phyloP scores from a whole-genome alignment of 805 yeast genomes.

The Saccharomycopsis sp. region DNA sequence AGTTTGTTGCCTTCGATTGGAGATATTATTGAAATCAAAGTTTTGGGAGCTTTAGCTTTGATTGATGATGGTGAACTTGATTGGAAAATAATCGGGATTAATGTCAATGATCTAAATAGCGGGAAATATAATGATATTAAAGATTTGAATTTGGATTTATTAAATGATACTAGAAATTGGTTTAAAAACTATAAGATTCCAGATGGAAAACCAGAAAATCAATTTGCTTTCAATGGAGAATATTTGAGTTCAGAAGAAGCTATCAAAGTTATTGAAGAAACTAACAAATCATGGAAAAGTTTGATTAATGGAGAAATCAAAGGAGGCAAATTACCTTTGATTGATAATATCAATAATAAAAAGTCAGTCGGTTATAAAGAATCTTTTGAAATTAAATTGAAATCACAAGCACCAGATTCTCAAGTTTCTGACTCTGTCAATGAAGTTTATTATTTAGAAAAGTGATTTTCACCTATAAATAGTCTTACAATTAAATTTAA shows the following conservation, averaged over 20 bases:
- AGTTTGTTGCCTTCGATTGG: conserved; percentile 56
- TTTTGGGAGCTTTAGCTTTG: conserved; percentile 87
- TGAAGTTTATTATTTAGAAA: conserved; percentile 24
- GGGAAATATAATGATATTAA: conserved; percentile 78
- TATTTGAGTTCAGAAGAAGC: conserved; percentile 84
- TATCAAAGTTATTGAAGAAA: conserved; percentile 70
- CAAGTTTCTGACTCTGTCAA: conserved; percentile 32
- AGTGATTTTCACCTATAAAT: too few relatives aligned
- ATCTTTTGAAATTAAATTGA: conserved; percentile 20
- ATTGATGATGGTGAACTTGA: conserved; percentile 88
- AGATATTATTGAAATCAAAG: conserved; percentile 78
- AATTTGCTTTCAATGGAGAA: conserved; percentile 93
- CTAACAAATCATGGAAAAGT: conserved; percentile 74
- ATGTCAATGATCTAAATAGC: conserved; percentile 82
- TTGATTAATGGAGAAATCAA: conserved; percentile 49
- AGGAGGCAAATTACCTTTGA: conserved; percentile 18
- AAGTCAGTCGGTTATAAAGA: conserved; percentile 35
- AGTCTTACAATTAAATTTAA: too few relatives aligned
- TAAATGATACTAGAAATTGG: conserved; percentile 95
- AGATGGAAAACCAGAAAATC: conserved; percentile 95
- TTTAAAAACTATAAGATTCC: conserved; percentile 97
- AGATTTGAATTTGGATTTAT: conserved; percentile 77
- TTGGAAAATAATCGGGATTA: conserved; percentile 88
- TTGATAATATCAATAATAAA: conserved; percentile 47
- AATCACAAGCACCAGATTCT: conserved; percentile 23